phyloP scores from a whole-genome alignment of 2,329 filamentous ascomycete species.

The Trichoderma sp. region DNA sequence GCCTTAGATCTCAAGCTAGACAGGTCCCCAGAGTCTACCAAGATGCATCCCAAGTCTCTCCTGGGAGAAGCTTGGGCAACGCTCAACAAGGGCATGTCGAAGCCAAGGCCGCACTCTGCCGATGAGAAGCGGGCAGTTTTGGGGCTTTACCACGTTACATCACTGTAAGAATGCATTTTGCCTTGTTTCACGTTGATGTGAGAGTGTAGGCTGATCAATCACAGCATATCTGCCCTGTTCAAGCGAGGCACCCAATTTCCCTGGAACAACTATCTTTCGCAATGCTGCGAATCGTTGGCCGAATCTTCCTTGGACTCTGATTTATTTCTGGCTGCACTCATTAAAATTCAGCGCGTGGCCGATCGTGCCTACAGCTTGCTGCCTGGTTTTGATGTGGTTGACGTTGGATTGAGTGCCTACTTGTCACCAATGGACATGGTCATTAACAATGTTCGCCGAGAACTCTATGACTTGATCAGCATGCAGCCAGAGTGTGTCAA shows the following conservation, averaged over 20 bases:
- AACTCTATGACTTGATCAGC: conserved; percentile 32
- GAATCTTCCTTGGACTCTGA: conserved; percentile 34
- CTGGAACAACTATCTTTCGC: conserved; percentile 34
- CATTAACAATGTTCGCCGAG: conserved; percentile 32
- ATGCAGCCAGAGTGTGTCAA: conserved; percentile 25
- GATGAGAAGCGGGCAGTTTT: conserved; percentile 41
- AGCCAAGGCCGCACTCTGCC: conserved; percentile 26
- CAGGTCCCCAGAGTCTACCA: conserved; percentile 27
- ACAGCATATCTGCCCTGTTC: conserved; percentile 31
- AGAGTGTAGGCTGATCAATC: not conserved
- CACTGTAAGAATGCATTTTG: conserved; percentile 27
- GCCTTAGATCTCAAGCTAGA: conserved; percentile 40
- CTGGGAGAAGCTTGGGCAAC: conserved; percentile 34
- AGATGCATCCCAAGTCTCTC: conserved; percentile 29
- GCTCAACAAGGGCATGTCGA: conserved; percentile 22
- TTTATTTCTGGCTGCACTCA: conserved; percentile 31
- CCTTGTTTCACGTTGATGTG: not conserved
- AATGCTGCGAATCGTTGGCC: conserved; percentile 34
- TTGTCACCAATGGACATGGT: conserved; percentile 33
- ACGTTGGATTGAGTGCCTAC: conserved; percentile 19
- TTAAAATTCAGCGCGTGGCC: conserved; percentile 35
- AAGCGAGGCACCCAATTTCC: conserved; percentile 32
- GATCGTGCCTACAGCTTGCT: conserved; percentile 31
- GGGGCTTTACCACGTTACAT: conserved; percentile 40
- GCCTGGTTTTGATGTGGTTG: conserved; percentile 23